Conservation (phyloP, 805 yeast species). For the Clavispora phyllophila region DNA sequence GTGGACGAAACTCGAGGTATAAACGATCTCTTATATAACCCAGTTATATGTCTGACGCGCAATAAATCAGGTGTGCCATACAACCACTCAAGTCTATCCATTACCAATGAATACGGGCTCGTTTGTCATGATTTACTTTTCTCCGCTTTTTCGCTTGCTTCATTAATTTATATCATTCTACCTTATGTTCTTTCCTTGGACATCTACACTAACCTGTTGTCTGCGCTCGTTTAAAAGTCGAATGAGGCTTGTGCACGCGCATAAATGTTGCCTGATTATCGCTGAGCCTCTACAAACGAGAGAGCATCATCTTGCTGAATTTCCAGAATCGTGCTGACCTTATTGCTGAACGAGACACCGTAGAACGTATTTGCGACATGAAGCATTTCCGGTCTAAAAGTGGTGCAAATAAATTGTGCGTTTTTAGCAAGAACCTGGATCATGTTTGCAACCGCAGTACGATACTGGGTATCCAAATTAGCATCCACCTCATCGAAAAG, state of each 20-base stretch:
- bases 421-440: conserved; percentile 56
- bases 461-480: conserved; percentile 85
- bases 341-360: conserved; percentile 80
- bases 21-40: not conserved
- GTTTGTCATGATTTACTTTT: not conserved
- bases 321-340: conserved; percentile 72
- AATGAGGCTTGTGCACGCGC: not conserved
- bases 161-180: no score
- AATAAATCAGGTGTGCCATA: not conserved
- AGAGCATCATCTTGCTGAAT: conserved; percentile 71
- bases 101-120: not conserved
- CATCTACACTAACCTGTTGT: no score
- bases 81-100: not conserved
- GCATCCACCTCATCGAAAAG: conserved; percentile 97
- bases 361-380: conserved; percentile 81
- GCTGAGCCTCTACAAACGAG: conserved; percentile 74
- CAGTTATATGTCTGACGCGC: not conserved
- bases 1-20: not conserved
- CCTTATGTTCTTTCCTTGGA: no score
- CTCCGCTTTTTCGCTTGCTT: not conserved
- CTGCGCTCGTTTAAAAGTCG: not conserved
- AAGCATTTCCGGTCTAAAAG: conserved; percentile 90
- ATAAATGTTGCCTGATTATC: conserved; percentile 3
- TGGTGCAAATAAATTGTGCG: conserved; percentile 94
- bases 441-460: conserved; percentile 79